phyloP scores from a whole-genome alignment of 352 stramenopile genomes.

The Elongisporangium prolatum region DNA sequence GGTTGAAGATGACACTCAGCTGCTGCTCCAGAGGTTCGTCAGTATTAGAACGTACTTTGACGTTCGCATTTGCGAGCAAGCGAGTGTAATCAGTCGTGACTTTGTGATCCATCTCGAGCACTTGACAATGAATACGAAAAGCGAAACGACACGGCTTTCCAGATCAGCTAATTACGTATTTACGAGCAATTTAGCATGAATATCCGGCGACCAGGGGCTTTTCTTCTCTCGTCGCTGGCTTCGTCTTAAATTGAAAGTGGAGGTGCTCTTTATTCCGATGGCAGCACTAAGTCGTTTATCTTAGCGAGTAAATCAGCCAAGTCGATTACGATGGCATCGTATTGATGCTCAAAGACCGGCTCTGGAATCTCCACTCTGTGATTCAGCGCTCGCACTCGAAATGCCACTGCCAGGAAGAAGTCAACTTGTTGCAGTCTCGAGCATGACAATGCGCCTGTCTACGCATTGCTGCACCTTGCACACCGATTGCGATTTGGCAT shows the following conservation, averaged over 20 bases:
- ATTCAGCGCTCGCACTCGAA: slow-evolving; percentile 1
- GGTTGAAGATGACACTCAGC: no score
- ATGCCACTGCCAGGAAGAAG: slow-evolving; percentile 1
- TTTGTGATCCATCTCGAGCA: slow-evolving; percentile 67
- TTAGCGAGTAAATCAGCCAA: slow-evolving; percentile 1
- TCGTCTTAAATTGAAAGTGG: background rate
- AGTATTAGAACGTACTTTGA: slow-evolving; percentile 49
- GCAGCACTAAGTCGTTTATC: background rate
- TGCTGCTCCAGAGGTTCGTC: no score
- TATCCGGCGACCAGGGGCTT: no score
- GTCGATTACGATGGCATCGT: slow-evolving; percentile 3
- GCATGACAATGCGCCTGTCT: slow-evolving; percentile 8
- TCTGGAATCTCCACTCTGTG: slow-evolving; percentile 3
- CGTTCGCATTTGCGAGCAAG: slow-evolving; percentile 67
- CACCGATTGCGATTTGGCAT: slow-evolving; percentile 15
- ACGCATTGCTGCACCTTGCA: slow-evolving; percentile 5
- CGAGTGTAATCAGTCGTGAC: slow-evolving; percentile 85
- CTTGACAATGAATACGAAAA: background rate
- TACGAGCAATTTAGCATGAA: background rate
- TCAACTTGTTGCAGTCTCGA: slow-evolving; percentile 3
- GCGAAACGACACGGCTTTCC: slow-evolving; percentile 2
- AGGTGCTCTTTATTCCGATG: background rate
- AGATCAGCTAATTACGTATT: background rate
- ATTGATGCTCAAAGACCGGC: background rate
- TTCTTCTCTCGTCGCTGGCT: no score